Base-by-base conservation (phyloP, 371 early-diverging fungal genomes). In the Mucor sp. region DNA sequence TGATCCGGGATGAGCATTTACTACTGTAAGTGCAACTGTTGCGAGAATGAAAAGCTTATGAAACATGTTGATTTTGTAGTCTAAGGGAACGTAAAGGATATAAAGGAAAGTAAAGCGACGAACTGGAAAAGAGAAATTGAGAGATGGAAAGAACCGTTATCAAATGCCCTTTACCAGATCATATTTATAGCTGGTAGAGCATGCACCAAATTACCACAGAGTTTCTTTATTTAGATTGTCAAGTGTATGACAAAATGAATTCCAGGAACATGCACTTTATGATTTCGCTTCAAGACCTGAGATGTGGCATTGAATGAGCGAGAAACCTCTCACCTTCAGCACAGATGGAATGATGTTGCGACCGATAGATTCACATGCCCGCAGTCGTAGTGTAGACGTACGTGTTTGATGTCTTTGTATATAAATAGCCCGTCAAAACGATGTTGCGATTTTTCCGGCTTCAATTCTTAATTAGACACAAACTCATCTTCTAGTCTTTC, bases 31-130 rank as follows among this genome's bases (percentile, higher is more conserved):
- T n/a, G 73, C 57, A 23, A 73, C 41, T 27, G 71, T 60, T 32
- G 71, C 67, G 50, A 67, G 47, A 60, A 69, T 41, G 53, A 70
- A 74, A n/a, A 68, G 66, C 30, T 76, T 71, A 56, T 57, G 64
- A 57, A 59, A 59, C 70, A 67, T 75, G 25, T 25, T 43, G 12
- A 19, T 25, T 19, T 17, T 21, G 12, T 35, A 21, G 53, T 48
- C 60, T 39, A 57, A 35, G 50, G 30, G 63, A 65, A 53, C 44
- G 47, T 41, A 57, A 39, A 53, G 28, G 35, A 33, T 37, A 53
- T 41, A 47, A 56, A 28, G 32, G 41, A 53, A 43, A 4, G 27
- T 44, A 43, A 14, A 17, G 17, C 17, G 41, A 41, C 17, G 50
- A 39, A 30, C 11, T 28, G 60, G 21, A 60, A 60, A 28, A 33